Base-by-base conservation (phyloP, 2,329 filamentous ascomycete species). In the Seiridium unicorne region DNA sequence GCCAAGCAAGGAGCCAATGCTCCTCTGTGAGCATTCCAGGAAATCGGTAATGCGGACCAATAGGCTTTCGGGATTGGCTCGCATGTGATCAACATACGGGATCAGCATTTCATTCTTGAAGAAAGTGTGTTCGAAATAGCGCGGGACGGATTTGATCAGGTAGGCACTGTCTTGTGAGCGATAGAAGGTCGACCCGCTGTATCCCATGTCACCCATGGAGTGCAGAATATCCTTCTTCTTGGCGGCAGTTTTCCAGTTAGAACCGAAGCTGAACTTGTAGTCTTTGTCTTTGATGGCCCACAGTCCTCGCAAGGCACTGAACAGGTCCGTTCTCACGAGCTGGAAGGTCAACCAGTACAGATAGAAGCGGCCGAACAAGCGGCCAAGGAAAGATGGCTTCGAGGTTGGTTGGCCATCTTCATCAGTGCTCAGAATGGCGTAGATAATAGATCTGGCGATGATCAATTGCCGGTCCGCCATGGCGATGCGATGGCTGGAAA, bases 111-210 rank as follows among this genome's bases (percentile, higher is more conserved):
- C 58, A 42, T 60, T 59, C 47, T 62, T 62, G 58, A 62, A 62
- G 55, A 62, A 62, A 3, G 47, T 79, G 69, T 91, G 82, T 68
- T 92, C 90, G 63, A 90, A 91, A 38, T 81, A 78, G 1, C 89
- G 81, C 0, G 89, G 89, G 1, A 93, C 76, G 1, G 87, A 89
- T 69, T 92, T 93, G 69, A 92, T 79, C 7, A 92, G 81, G 68
- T 85, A 92, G 64, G 84, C 84, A n/a, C 79, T 79, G 65, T 92
- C 84, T 3, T 77, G 73, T 0, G 89, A 92, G 4, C 81, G 82
- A 73, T 90, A 91, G 74, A 92, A 92, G 0, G 89, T 90, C 75
- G 89, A 91, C 54, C 90, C 90, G 35, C 87, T 90, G 69, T 90
- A 91, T 3, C 89, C 89, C 73, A 92, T 79, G 68, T 91, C 88